phyloP scores from a whole-genome alignment of 306 rosid genomes.

The Inga laurina region DNA sequence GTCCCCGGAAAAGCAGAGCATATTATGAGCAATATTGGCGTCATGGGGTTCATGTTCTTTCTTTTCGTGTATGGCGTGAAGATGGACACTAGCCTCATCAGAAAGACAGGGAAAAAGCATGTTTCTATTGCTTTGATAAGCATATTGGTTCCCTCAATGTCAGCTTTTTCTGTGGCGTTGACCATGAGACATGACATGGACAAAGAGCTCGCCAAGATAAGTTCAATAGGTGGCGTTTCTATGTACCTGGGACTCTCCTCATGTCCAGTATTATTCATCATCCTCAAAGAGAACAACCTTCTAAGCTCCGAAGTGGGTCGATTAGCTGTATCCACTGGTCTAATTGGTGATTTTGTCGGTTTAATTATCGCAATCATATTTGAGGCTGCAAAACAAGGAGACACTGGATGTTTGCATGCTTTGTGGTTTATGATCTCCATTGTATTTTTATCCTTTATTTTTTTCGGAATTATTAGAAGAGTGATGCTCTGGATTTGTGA shows the following conservation, averaged over 20 bases:
- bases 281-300: slow-evolving; percentile 71
- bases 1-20: slow-evolving; percentile 27
- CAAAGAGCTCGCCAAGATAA: slow-evolving; percentile 41
- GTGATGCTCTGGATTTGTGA: slow-evolving; percentile 40
- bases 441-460: neutral
- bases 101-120: slow-evolving; percentile 54
- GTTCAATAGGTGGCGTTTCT: slow-evolving; percentile 54
- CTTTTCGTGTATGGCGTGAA: slow-evolving; percentile 65
- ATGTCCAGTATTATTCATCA: slow-evolving; percentile 48
- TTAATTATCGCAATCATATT: slow-evolving; percentile 20
- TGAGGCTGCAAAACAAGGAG: slow-evolving; percentile 60
- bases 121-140: slow-evolving; percentile 39
- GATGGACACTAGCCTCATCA: slow-evolving; percentile 43
- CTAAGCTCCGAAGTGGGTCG: slow-evolving; percentile 71
- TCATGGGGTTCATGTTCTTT: slow-evolving; percentile 70
- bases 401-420: neutral
- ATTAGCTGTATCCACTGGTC: slow-evolving; percentile 45
- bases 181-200: slow-evolving; percentile 53
- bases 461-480: slow-evolving; percentile 26
- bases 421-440: slow-evolving; percentile 53
- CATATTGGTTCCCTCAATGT: slow-evolving; percentile 33
- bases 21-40: slow-evolving; percentile 52
- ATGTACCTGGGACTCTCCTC: slow-evolving; percentile 48
- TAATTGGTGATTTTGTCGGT: slow-evolving; percentile 55
- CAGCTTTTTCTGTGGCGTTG: slow-evolving; percentile 33